Evolutionary conservation across 202 grass and related monocot genomes (phyloP), one percentile per base, ranked within the genome.

Genomic region (Cymbopogon flexuosus): DNA sequence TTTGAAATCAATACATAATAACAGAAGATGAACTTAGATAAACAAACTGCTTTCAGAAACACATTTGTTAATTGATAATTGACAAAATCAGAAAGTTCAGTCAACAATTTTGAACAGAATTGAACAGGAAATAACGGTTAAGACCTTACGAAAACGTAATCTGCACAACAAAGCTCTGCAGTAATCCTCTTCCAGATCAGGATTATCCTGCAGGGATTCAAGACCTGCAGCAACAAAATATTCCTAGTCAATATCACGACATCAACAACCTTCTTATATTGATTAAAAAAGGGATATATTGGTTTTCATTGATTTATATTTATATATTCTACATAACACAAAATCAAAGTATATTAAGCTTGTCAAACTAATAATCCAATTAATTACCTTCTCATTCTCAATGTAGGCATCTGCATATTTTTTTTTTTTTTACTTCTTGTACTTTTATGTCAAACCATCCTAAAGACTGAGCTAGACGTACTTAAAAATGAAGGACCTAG

Each of bases 141-240:
- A 98, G 90, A 98, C 96, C 96, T 98, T 98, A 98, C 92, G 96
- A 98, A 98, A 98, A 89, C 92, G 96, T 90, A 98, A 98, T 85
- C 96, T 85, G 80, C 96, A 91, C 56, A 98, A 84, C 73, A 98
- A 42, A 80, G 92, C 84, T 89, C 80, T 92, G 88, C 96, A 98
- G 74, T 93, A 98, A 73, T 82, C 92, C 73, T 93, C 96, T 87
- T 98, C 96, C 66, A 93, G 74, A 33, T 94, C 84, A 78, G 96
- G 84, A 88, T 95, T 95, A 75, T 80, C 90, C 75, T 98, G 96
- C 67, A 95, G 88, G 75, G 92, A 91, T 88, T 93, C 96, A 80
- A 93, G 71, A 83, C 81, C 96, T 98, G 88, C 88, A 88, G 63
- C 49, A 60, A 83, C 34, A 69, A 85, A 78, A 57, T 35, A 47